Evolutionary conservation across 2,329 filamentous ascomycete genomes (phyloP).

Genomic region (Chaetoscypha palmicola): DNA sequence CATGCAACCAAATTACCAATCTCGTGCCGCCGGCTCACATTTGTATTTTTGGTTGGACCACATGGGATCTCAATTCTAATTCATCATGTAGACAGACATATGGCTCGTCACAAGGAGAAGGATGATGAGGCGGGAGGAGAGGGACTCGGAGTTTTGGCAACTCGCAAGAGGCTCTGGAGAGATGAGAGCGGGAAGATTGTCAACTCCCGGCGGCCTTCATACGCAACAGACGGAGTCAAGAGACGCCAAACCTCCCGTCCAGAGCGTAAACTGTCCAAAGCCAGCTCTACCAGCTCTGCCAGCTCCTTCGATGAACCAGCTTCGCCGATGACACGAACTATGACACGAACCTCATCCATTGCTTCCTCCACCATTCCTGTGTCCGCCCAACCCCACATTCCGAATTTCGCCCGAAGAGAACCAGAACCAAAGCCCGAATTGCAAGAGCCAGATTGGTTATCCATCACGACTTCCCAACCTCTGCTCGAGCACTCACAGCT

Average conservation of each 20-base stretch:
- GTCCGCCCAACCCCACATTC: constrained; percentile 14
- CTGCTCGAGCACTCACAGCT: not conserved
- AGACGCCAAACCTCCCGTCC: constrained; percentile 18
- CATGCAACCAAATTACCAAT: too few relatives aligned
- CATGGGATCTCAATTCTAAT: not conserved
- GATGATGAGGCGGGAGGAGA: constrained; percentile 43
- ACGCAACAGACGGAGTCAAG: constrained; percentile 24
- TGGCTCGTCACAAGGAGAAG: constrained; percentile 40
- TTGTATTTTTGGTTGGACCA: too few relatives aligned
- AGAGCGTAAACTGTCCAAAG: constrained; percentile 16
- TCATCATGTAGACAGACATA: constrained; percentile 42
- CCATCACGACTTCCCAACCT: not conserved
- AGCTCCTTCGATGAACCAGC: constrained; percentile 10
- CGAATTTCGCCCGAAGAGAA: constrained; percentile 1
- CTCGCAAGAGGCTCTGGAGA: constrained; percentile 43
- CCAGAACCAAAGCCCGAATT: constrained; percentile 1
- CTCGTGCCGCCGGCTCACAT: too few relatives aligned
- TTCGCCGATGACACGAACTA: constrained; percentile 20
- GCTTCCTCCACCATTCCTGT: constrained; percentile 22
- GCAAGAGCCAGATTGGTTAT: constrained; percentile 6
- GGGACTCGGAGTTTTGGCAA: constrained; percentile 40
- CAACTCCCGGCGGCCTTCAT: constrained; percentile 34
- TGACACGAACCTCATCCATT: constrained; percentile 19
- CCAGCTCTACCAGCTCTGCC: constrained; percentile 6
- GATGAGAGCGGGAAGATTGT: constrained; percentile 40